Evolutionary conservation across 2,329 filamentous ascomycete genomes (phyloP).

Genomic region (Knufia petricola): DNA sequence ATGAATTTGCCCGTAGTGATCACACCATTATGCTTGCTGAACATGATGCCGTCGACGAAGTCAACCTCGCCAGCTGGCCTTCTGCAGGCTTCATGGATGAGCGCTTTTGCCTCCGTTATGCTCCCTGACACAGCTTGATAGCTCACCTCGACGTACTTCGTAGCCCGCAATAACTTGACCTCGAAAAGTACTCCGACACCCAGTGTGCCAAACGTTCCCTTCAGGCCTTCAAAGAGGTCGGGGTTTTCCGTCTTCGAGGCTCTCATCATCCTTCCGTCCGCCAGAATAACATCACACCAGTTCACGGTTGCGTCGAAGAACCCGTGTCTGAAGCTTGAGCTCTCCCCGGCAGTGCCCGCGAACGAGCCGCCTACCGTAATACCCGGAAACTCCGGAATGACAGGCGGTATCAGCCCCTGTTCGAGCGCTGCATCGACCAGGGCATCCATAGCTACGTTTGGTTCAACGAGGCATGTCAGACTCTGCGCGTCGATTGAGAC

Average conservation of each 20-base stretch:
- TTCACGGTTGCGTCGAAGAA: slow-evolving; percentile 55
- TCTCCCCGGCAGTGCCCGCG: slow-evolving; percentile 58
- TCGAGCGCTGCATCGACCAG: slow-evolving; percentile 51
- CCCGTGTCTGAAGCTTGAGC: slow-evolving; percentile 58
- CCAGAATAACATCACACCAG: slow-evolving; percentile 55
- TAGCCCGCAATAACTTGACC: slow-evolving; percentile 37
- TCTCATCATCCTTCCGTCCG: slow-evolving; percentile 47
- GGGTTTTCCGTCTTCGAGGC: slow-evolving; percentile 46
- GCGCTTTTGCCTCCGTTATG: slow-evolving; percentile 29
- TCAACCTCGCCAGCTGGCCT: slow-evolving; percentile 27
- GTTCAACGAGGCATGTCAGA: slow-evolving; percentile 56
- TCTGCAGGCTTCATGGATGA: slow-evolving; percentile 32
- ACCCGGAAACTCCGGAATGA: slow-evolving; percentile 64
- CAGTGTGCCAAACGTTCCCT: slow-evolving; percentile 56
- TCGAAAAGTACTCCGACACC: slow-evolving; percentile 54
- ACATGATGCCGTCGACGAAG: slow-evolving; percentile 44
- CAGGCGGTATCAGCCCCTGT: slow-evolving; percentile 50
- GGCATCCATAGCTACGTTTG: slow-evolving; percentile 59
- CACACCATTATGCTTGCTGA: slow-evolving; percentile 40
- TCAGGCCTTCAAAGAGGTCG: slow-evolving; percentile 57
- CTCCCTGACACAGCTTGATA: slow-evolving; percentile 35
- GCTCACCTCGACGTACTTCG: slow-evolving; percentile 40
- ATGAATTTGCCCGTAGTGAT: slow-evolving; percentile 53
- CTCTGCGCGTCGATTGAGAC: slow-evolving; percentile 47
- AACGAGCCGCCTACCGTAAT: slow-evolving; percentile 62